phyloP scores from a whole-genome alignment of 352 stramenopile species.

The Pythium phragmiticola region DNA sequence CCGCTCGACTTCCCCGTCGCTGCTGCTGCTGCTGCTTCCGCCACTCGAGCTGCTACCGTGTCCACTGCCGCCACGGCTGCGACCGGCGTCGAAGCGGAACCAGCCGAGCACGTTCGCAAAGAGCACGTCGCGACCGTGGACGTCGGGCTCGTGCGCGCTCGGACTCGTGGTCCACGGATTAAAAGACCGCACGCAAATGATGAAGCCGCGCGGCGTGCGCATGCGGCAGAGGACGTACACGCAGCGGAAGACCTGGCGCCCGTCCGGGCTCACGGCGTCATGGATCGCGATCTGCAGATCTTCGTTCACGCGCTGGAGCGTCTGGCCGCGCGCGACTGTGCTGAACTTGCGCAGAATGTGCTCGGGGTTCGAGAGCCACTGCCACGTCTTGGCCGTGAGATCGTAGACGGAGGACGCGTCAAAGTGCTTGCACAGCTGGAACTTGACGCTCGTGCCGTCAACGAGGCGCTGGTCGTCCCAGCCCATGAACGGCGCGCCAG shows the following conservation, averaged over 20 bases:
- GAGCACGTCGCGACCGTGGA: slow-evolving; percentile 17
- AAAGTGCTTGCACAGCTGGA: slow-evolving; percentile 69
- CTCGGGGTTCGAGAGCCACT: slow-evolving; percentile 58
- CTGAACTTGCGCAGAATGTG: slow-evolving; percentile 57
- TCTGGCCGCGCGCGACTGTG: slow-evolving; percentile 39
- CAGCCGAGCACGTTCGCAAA: slow-evolving; percentile 29
- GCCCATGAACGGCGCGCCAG: slow-evolving; percentile 51
- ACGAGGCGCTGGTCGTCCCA: slow-evolving; percentile 65
- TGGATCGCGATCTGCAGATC: slow-evolving; percentile 66
- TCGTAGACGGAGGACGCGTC: slow-evolving; percentile 35
- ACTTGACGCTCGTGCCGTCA: slow-evolving; percentile 60
- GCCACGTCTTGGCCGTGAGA: slow-evolving; percentile 60
- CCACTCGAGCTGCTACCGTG: slow-evolving; percentile 12
- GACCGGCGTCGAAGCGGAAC: slow-evolving; percentile 27
- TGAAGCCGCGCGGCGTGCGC: slow-evolving; percentile 60
- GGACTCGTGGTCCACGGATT: slow-evolving; percentile 27
- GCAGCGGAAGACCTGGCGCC: slow-evolving; percentile 46
- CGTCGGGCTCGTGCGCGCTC: slow-evolving; percentile 17
- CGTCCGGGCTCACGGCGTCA: slow-evolving; percentile 45
- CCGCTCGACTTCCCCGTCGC: slow-evolving; percentile 26
- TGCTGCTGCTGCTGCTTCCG: slow-evolving; percentile 23
- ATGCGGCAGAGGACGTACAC: slow-evolving; percentile 75
- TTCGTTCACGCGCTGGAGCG: slow-evolving; percentile 70
- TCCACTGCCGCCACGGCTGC: neutral
- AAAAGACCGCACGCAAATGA: slow-evolving; percentile 69